Percentiles rank a stretch among this genome's conserved stretches.
Evolutionary conservation across 257 asterid species (phyloP).

Genomic region (Solanum rostratum): DNA sequence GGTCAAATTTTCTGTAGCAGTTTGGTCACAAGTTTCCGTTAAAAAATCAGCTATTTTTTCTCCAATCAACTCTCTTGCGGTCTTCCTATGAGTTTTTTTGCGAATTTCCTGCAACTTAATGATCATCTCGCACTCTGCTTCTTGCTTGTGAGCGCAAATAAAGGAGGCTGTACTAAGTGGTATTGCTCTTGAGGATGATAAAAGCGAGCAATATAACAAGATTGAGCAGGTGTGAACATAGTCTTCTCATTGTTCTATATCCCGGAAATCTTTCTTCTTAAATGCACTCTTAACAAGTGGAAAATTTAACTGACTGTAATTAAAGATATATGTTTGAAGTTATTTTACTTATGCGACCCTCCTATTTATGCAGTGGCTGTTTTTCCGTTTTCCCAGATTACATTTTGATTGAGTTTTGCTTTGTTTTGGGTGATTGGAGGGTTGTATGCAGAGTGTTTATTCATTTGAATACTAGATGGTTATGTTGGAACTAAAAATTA

Average conservation of each 20-base stretch:
- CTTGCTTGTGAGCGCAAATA: slow-evolving; percentile 46
- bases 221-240: slow-evolving; percentile 60
- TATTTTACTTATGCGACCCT: background rate
- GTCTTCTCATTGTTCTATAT: background rate
- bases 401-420: background rate
- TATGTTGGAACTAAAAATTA: background rate
- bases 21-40: too few relatives aligned
- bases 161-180: slow-evolving; percentile 94
- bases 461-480: background rate
- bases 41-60: too few relatives aligned
- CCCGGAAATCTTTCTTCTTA: background rate
- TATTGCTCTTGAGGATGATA: slow-evolving; percentile 81
- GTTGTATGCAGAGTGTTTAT: background rate
- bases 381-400: background rate
- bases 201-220: slow-evolving; percentile 78
- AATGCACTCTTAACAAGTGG: background rate
- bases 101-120: background rate
- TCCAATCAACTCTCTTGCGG: too few relatives aligned
- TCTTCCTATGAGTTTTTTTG: background rate
- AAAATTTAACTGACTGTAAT: background rate
- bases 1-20: too few relatives aligned
- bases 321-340: background rate
- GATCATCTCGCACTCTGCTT: slow-evolving; percentile 5
- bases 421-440: background rate
- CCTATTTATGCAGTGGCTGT: background rate